phyloP scores from a whole-genome alignment of 1,284 basidiomycete genomes.

The Malassezia brasiliensis region DNA sequence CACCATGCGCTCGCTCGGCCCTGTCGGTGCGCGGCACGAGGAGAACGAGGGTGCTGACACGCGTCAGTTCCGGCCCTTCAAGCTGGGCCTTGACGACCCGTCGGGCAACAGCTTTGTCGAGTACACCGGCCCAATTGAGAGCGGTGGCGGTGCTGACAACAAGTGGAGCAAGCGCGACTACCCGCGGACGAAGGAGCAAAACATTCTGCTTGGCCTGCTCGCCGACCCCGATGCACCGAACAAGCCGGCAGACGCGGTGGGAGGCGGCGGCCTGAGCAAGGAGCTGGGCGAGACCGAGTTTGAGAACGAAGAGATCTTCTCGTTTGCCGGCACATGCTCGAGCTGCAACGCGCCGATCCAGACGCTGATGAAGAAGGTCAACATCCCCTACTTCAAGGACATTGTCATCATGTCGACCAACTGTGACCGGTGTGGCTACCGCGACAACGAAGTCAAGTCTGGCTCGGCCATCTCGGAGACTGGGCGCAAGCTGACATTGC shows the following conservation, averaged over 20 bases:
- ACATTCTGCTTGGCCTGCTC: constrained; percentile 65
- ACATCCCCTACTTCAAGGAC: constrained; percentile 98
- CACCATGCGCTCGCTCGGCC: constrained; percentile 19
- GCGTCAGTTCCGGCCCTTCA: constrained; percentile 64
- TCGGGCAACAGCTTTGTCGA: constrained; percentile 76
- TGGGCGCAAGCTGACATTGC: constrained; percentile 77
- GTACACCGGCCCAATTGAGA: constrained; percentile 34
- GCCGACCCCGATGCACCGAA: constrained; percentile 36
- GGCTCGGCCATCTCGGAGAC: constrained; percentile 74
- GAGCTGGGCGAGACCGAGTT: constrained; percentile 48
- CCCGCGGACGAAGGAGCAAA: constrained; percentile 71
- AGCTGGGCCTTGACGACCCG: constrained; percentile 80
- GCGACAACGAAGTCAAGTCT: constrained; percentile 95
- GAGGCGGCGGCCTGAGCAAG: constrained; percentile 38
- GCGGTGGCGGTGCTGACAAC: constrained; percentile 60
- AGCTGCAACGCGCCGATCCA: constrained; percentile 74
- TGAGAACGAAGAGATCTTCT: constrained; percentile 71
- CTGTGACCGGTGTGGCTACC: constrained; percentile 85
- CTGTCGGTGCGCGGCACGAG: constrained; percentile 21
- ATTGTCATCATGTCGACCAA: constrained; percentile 98
- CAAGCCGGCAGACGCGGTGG: constrained; percentile 47
- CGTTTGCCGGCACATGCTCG: constrained; percentile 79
- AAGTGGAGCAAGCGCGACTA: constrained; percentile 90
- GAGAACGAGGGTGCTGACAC: constrained; percentile 41
- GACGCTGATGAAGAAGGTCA: constrained; percentile 91